Conservation (phyloP, 345 rosid genomes). For the Ceriops zippeliana region DNA sequence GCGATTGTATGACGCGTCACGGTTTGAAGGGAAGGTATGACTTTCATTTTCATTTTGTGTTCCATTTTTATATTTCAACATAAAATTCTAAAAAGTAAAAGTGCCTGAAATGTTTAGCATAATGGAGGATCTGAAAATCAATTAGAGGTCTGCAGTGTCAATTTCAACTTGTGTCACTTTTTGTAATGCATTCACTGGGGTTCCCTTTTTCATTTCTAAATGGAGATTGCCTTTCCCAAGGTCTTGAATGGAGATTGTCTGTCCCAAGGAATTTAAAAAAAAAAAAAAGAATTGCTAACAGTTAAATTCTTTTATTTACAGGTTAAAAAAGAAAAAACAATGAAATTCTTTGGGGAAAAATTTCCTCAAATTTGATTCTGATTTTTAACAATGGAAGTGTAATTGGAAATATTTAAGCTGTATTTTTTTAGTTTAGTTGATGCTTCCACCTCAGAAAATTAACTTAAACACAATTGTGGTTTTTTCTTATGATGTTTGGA, state of each 20-base stretch:
- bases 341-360: too few species aligned
- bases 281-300: too few species aligned
- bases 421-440: too few species aligned
- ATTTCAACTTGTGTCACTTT: not conserved
- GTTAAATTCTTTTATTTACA: too few species aligned
- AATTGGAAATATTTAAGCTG: too few species aligned
- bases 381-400: too few species aligned
- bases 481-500: not conserved
- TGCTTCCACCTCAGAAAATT: not conserved
- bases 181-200: not conserved
- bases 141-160: not conserved
- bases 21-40: constrained; percentile 29
- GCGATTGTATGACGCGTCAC: constrained; percentile 31
- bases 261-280: too few species aligned
- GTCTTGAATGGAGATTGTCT: too few species aligned
- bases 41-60: constrained; percentile 11
- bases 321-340: too few species aligned
- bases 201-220: too few species aligned
- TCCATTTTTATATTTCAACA: constrained; percentile 1
- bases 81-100: not conserved
- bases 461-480: not conserved
- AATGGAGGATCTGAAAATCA: not conserved
- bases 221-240: too few species aligned
- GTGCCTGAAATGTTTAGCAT: not conserved
- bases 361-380: too few species aligned